Conservation (phyloP, 352 stramenopile species). For the Phytophthora hybrid region DNA sequence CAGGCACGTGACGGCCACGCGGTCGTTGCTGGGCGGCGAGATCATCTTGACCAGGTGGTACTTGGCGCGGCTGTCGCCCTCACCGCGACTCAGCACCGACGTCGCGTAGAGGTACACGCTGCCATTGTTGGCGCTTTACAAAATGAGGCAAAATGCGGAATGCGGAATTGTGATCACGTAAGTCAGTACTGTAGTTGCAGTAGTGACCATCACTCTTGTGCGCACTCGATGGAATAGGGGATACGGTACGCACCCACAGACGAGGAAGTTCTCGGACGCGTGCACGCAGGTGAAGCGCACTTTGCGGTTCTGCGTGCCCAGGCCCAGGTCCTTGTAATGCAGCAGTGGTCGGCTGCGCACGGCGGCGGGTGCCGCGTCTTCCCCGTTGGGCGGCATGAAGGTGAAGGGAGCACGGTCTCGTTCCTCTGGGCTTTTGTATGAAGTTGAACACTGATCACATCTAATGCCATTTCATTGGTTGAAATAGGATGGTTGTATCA, state of each 20-base stretch:
- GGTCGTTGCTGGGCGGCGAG: constrained; percentile 73
- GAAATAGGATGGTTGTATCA: background rate
- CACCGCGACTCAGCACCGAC: constrained; percentile 48
- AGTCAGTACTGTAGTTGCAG: background rate
- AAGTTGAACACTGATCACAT: constrained; percentile 5
- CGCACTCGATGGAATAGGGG: constrained; percentile 16
- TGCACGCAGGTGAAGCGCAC: constrained; percentile 84
- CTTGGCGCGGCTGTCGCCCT: constrained; percentile 54
- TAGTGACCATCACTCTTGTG: constrained; percentile 7
- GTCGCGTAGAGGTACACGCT: constrained; percentile 87
- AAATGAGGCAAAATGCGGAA: background rate
- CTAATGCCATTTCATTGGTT: background rate
- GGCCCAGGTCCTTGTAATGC: constrained; percentile 74
- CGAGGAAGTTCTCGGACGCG: constrained; percentile 87
- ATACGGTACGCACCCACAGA: constrained; percentile 66
- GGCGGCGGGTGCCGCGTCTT: constrained; percentile 18
- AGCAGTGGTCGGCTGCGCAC: constrained; percentile 65
- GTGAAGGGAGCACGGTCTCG: constrained; percentile 4
- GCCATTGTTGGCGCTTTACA: constrained; percentile 71
- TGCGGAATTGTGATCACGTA: background rate
- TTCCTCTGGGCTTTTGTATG: constrained; percentile 11
- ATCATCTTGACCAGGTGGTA: constrained; percentile 92
- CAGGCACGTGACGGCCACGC: constrained; percentile 74
- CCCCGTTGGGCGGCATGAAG: constrained; percentile 31
- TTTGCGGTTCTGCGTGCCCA: constrained; percentile 71